Evolutionary conservation across 2,329 filamentous ascomycete genomes (phyloP).

Genomic region (Mariannaea elegans): DNA sequence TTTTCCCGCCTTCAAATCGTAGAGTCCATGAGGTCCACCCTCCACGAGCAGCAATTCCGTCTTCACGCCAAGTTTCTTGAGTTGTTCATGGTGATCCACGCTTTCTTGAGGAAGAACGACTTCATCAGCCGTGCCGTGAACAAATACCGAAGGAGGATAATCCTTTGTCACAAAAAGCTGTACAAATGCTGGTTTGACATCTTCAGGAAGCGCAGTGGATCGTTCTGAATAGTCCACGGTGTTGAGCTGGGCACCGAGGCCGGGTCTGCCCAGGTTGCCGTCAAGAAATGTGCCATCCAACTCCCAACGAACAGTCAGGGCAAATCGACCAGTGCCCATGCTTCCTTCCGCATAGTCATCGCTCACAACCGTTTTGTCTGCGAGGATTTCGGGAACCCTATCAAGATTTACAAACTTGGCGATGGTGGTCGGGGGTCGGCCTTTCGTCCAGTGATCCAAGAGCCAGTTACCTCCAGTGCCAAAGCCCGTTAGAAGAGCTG

Average conservation of each 20-base stretch:
- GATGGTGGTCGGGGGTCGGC: conserved; percentile 4
- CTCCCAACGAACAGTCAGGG: conserved; percentile 18
- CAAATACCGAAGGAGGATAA: conserved; percentile 14
- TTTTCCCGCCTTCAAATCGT: background rate
- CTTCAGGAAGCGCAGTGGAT: conserved; percentile 4
- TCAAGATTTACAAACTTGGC: conserved; percentile 12
- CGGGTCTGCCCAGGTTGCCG: conserved; percentile 1
- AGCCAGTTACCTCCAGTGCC: conserved; percentile 13
- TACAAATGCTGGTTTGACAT: conserved; percentile 7
- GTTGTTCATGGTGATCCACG: conserved; percentile 7
- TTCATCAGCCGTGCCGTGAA: conserved; percentile 15
- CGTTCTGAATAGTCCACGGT: conserved; percentile 7
- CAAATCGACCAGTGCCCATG: background rate
- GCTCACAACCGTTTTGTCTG: conserved; percentile 15
- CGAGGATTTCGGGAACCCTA: conserved; percentile 5
- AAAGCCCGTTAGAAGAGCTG: conserved; percentile 9
- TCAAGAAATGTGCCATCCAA: conserved; percentile 18
- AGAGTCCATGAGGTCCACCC: conserved; percentile 6
- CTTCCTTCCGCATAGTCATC: background rate
- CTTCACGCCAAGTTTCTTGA: conserved; percentile 9
- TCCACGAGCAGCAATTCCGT: conserved; percentile 10
- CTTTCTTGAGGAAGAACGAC: conserved; percentile 14
- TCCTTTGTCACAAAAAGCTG: conserved; percentile 20
- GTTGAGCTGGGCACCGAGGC: conserved; percentile 13
- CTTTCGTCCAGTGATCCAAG: conserved; percentile 14